phyloP scores from a whole-genome alignment of 2,329 filamentous ascomycete genomes.

The Amesomyces nigricolor region DNA sequence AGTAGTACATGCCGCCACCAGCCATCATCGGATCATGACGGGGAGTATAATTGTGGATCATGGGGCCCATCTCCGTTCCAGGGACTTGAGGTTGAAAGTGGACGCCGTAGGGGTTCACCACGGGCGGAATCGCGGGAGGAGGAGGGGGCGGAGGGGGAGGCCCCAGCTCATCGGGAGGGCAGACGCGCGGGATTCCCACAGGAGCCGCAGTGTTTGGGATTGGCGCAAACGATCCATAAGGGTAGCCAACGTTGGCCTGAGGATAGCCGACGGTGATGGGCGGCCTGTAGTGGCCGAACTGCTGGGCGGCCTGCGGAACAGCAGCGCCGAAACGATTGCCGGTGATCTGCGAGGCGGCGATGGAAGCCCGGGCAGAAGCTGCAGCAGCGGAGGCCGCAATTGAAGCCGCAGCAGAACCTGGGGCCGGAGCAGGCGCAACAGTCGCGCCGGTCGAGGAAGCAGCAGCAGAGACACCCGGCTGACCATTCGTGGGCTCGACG shows the following conservation, averaged over 20 bases:
- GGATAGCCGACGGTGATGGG: not conserved
- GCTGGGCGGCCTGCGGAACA: not conserved
- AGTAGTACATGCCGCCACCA: not conserved
- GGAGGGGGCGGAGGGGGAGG: slow-evolving; percentile 11
- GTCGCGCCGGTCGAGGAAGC: not conserved
- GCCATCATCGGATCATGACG: slow-evolving; percentile 38
- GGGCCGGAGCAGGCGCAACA: not conserved
- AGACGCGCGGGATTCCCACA: not conserved
- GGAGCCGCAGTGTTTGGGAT: not conserved
- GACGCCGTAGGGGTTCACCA: slow-evolving; percentile 31
- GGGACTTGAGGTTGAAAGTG: slow-evolving; percentile 56
- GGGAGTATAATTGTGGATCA: slow-evolving; percentile 51
- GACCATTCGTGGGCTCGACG: not conserved
- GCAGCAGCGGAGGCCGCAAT: not conserved
- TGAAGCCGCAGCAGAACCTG: not conserved
- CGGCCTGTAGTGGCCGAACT: not conserved
- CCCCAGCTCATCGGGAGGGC: slow-evolving; percentile 11
- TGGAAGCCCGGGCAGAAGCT: not conserved
- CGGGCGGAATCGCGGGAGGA: slow-evolving; percentile 6
- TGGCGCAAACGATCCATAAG: not conserved
- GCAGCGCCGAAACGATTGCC: not conserved
- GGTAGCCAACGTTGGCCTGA: not conserved
- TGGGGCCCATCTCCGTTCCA: slow-evolving; percentile 51
- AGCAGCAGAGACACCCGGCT: not conserved
- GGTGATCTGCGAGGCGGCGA: not conserved